A percentile compares a stretch with the other conserved stretches of the same genome.
Evolutionary conservation across 352 stramenopile genomes (phyloP).

Genomic region (Bremia lactucae): DNA sequence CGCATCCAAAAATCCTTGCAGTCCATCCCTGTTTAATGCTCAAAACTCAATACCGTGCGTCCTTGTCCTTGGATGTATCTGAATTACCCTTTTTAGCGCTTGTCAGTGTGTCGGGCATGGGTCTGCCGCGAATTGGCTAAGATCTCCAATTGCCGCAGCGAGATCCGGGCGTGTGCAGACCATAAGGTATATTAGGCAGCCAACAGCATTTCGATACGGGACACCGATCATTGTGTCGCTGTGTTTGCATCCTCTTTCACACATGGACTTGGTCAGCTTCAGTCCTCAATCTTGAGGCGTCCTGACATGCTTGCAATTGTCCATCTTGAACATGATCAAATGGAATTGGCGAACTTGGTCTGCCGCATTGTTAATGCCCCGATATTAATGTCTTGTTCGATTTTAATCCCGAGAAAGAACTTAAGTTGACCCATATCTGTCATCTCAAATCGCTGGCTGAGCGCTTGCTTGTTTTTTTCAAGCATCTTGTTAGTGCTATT

Average conservation of each 20-base stretch:
- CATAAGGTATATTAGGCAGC: neutral
- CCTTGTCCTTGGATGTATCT: neutral
- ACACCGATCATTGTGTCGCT: neutral
- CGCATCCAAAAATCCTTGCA: neutral
- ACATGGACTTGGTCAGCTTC: neutral
- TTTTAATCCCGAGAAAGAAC: neutral
- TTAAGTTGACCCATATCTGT: neutral
- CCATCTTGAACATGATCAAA: neutral
- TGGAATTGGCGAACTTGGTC: neutral
- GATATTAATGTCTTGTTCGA: neutral
- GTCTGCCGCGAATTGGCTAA: neutral
- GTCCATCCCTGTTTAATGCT: neutral
- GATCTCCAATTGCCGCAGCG: neutral
- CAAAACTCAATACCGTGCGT: neutral
- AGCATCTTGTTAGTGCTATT: no score
- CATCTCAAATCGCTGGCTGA: neutral
- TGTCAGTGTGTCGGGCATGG: neutral
- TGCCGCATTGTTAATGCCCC: neutral
- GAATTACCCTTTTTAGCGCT: no score
- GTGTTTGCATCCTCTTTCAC: neutral
- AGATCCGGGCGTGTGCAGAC: neutral
- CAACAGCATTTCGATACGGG: neutral
- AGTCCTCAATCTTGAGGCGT: neutral
- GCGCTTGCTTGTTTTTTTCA: neutral
- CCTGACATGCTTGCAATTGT: neutral